Evolutionary conservation across 805 yeast genomes (phyloP), one percentile per base, ranked within the genome.

Genomic region (Saccharomycopsis malanga): DNA sequence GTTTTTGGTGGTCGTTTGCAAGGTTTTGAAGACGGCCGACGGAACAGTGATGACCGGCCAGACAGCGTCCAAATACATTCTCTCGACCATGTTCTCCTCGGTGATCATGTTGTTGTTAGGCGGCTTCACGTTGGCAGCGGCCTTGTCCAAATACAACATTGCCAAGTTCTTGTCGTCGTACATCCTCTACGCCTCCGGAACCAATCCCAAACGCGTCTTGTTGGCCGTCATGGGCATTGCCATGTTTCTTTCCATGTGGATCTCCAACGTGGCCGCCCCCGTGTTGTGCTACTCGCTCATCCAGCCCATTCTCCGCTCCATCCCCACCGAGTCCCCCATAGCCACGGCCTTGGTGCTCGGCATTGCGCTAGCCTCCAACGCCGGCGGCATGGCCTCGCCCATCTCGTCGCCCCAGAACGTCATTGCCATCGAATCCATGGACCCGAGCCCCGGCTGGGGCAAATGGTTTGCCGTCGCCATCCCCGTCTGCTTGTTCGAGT

Each of bases 321-420:
- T 89, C 36, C 95, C 95, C 15, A 78, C 84, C 39, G 80, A 79
- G 9, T 81, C 91, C 18, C 74, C 79, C 2, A 86, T 87, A 58
- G 86, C 87, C 4, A 83, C 87, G 59, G 89, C 95, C 1, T 70
- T 91, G 56, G 83, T 91, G 41, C 66, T 91, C 38, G 98, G 98
- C 39, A 85, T 91, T 56, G 98, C 98, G 0, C 68, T 93, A 45
- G 94, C 98, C 1, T 84, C 96, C 6, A 87, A 91, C 61, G 71
- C 93, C 42, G 98, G 96, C 24, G 98, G 98, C 55, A 93, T 89
- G 95, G 83, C 96, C 0, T 87, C 96, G 3, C 98, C 98, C 5
- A 91, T 91, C 59, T 89, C 97, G 1, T 87, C 96, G 2, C 98
- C 98, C 1, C 98, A 91, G 61, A 91, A 91, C 63, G 85, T 91